phyloP scores from a whole-genome alignment of 371 early-diverging fungal genomes.

The Rhizomucor miehei region DNA sequence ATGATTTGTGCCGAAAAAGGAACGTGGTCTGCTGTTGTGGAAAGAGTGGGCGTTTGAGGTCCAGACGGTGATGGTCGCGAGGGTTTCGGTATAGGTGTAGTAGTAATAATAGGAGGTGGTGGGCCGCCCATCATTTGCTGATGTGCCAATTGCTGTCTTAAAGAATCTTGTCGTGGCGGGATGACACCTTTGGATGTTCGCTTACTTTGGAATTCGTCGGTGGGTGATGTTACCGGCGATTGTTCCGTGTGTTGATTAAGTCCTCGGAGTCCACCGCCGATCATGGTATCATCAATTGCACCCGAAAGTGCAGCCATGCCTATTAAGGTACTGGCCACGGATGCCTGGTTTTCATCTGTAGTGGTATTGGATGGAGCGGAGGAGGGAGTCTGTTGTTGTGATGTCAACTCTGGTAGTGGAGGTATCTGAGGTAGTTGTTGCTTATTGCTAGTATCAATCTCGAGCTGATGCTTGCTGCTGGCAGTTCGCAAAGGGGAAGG shows the following conservation, averaged over 20 bases:
- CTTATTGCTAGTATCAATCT: too few relatives aligned
- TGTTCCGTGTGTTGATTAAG: constrained; percentile 8
- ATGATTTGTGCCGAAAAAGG: constrained; percentile 3
- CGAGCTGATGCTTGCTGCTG: too few relatives aligned
- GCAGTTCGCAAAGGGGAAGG: background rate
- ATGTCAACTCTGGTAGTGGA: background rate
- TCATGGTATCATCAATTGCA: background rate
- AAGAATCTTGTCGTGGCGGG: constrained; percentile 1
- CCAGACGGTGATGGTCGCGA: constrained; percentile 4
- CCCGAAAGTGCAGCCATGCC: constrained; percentile 1
- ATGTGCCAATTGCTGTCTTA: constrained; percentile 7
- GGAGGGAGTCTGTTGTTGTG: background rate
- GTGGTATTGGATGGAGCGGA: background rate
- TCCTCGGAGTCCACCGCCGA: constrained; percentile 11
- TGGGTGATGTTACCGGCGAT: constrained; percentile 2
- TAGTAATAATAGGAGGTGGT: constrained; percentile 7
- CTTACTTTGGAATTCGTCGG: background rate
- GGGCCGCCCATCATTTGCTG: constrained; percentile 24
- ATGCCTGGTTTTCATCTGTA: background rate
- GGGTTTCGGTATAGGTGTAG: constrained; percentile 8
- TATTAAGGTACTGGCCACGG: background rate
- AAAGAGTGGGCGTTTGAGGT: constrained; percentile 9
- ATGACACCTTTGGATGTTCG: constrained; percentile 4
- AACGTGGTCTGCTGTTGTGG: constrained; percentile 1
- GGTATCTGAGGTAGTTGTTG: background rate